Conservation (phyloP, 106 monocot species). For the Hemerocallis citrina region DNA sequence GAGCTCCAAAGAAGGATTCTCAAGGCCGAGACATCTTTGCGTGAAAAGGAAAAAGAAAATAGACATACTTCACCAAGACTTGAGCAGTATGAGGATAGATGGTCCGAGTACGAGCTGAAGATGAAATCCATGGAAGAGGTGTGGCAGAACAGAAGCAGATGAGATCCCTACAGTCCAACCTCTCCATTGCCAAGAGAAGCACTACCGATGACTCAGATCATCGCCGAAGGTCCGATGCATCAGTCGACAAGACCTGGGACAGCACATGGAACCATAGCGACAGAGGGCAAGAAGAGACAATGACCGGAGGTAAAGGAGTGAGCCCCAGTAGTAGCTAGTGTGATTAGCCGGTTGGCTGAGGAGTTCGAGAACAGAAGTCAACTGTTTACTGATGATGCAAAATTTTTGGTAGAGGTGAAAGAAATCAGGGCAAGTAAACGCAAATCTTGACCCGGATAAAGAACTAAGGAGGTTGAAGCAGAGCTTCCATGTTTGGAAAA, state of each 20-base stretch:
- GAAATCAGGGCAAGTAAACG: conserved; percentile 75
- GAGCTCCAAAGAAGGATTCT: conserved; percentile 78
- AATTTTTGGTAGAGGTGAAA: conserved; percentile 83
- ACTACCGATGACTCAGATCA: conserved; percentile 38
- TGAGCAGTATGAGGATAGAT: conserved; percentile 70
- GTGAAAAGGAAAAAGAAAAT: conserved; percentile 79
- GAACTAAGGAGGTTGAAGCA: conserved; percentile 65
- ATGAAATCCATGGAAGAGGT: conserved; percentile 95
- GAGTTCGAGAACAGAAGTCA: conserved; percentile 63
- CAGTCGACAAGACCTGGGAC: conserved; percentile 29
- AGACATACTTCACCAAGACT: conserved; percentile 69
- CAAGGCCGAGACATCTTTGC: conserved; percentile 61
- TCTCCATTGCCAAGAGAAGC: conserved; percentile 69
- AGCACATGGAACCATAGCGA: neutral
- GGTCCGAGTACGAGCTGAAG: conserved; percentile 85
- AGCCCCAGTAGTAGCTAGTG: conserved; percentile 32
- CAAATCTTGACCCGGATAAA: conserved; percentile 54
- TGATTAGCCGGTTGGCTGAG: conserved; percentile 42
- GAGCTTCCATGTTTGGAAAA: conserved; percentile 74
- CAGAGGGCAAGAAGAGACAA: neutral
- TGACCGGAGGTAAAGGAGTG: conserved; percentile 13
- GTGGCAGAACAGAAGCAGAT: conserved; percentile 96
- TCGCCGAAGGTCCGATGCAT: conserved; percentile 47
- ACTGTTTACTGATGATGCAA: conserved; percentile 63
- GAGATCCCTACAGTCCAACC: conserved; percentile 68